Base-by-base conservation (phyloP, 2,329 filamentous ascomycete species). In the Gaeumannomyces tritici region DNA sequence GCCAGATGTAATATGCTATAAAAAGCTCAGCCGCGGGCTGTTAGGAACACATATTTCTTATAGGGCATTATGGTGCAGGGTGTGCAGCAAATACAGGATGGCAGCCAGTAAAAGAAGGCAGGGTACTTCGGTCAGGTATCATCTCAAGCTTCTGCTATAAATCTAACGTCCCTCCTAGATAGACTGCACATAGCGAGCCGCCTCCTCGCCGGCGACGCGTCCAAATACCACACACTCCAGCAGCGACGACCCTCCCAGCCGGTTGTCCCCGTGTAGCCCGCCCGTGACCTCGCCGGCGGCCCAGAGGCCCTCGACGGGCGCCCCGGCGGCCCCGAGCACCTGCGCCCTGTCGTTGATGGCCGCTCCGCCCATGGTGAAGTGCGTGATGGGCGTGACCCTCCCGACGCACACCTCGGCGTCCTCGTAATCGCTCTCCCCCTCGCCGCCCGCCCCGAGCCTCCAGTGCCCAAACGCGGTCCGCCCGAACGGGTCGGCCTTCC, bases 291-390 rank as follows among this genome's bases (percentile, higher is more conserved):
- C 86, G 0, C 86, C 86, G 0, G 85, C 85, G 0, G 80, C 84
- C 80, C 83, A 88, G 0, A 88, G 66, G 0, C 85, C 85, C 3
- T 75, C 68, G 42, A 88, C 82, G 0, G 77, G 77, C 35, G 69
- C 69, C 15, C 76, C 70, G 3, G 73, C 69, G 5, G 68, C 69
- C 2, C 69, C 68, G 15, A 88, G 67, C 0, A 88, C 79, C 65
- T 81, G 78, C 1, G 79, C 77, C 57, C 77, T 73, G 8, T 80
- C 73, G 66, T 84, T 81, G 65, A 88, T 83, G 2, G 80, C 74
- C 0, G 81, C 84, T 0, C 85, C 85, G 5, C 85, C 85, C 85
- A 88, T 88, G 1, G 85, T 88, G 67, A 88, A 88, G 67, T 88
- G 85, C 2, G 84, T 77, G 0, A 88, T 83, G 0, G 85, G 85